Conservation (phyloP, 2,329 filamentous ascomycete species). For the Fusarium succisae region DNA sequence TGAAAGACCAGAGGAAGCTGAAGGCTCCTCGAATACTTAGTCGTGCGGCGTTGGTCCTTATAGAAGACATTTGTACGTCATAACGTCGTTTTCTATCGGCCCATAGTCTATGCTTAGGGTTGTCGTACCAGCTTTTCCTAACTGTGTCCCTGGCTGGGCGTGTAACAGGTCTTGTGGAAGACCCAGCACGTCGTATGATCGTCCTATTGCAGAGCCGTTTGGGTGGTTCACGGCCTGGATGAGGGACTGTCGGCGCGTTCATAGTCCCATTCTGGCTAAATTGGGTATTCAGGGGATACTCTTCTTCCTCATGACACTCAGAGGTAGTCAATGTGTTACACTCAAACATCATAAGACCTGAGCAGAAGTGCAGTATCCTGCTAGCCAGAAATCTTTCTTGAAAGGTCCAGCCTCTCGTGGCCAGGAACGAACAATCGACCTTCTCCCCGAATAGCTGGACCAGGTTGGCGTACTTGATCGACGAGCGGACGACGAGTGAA, state of each 20-base stretch:
- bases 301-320: background rate
- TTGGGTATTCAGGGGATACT: rapidly evolving
- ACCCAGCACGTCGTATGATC: rapidly evolving
- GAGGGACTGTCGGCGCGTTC: rapidly evolving
- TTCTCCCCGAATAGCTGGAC: rapidly evolving
- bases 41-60: background rate
- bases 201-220: background rate
- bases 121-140: rapidly evolving
- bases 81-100: rapidly evolving
- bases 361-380: background rate
- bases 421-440: background rate
- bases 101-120: rapidly evolving
- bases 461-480: background rate
- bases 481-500: background rate
- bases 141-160: rapidly evolving
- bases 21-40: rapidly evolving
- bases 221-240: background rate
- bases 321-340: background rate
- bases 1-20: background rate
- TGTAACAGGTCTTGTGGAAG: rapidly evolving
- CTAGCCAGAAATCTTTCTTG: background rate
- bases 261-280: rapidly evolving
- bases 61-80: rapidly evolving
- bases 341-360: background rate
- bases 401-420: background rate